Evolutionary conservation across 768 basidiomycete genomes (phyloP).

Genomic region (Russula earlei): DNA sequence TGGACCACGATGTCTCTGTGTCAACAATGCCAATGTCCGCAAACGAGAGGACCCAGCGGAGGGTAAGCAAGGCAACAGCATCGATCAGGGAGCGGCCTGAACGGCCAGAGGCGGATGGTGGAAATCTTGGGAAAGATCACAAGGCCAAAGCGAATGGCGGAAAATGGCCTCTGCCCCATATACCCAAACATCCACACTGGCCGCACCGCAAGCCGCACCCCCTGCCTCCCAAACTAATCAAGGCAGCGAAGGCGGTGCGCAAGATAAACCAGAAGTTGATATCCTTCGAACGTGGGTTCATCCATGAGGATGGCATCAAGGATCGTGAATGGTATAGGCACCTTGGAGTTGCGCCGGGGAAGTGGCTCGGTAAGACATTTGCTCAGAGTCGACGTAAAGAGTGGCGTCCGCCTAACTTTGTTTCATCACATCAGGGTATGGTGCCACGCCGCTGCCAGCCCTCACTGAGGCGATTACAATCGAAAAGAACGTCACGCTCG

Average conservation of each 20-base stretch:
- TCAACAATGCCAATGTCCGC: neutral
- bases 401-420: neutral
- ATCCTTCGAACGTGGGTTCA: conserved; percentile 71
- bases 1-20: neutral
- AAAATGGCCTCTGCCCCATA: conserved; percentile 11
- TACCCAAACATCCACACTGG: neutral
- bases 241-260: conserved; percentile 49
- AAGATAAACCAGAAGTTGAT: conserved; percentile 57
- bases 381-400: neutral
- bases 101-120: neutral
- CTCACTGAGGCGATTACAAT: conserved; percentile 68
- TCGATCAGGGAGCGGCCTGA: neutral
- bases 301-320: conserved; percentile 66
- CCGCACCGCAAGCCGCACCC: conserved; percentile 14
- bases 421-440: conserved; percentile 45
- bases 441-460: conserved; percentile 76
- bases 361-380: conserved; percentile 66
- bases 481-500: conserved; percentile 54
- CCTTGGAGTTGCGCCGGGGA: conserved; percentile 79
- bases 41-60: neutral
- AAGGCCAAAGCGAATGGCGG: neutral
- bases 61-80: neutral
- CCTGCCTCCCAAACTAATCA: conserved; percentile 36
- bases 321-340: conserved; percentile 82
- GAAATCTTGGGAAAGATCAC: neutral